phyloP scores from a whole-genome alignment of 768 basidiomycete genomes.

The Neoboletus subvelutipes region DNA sequence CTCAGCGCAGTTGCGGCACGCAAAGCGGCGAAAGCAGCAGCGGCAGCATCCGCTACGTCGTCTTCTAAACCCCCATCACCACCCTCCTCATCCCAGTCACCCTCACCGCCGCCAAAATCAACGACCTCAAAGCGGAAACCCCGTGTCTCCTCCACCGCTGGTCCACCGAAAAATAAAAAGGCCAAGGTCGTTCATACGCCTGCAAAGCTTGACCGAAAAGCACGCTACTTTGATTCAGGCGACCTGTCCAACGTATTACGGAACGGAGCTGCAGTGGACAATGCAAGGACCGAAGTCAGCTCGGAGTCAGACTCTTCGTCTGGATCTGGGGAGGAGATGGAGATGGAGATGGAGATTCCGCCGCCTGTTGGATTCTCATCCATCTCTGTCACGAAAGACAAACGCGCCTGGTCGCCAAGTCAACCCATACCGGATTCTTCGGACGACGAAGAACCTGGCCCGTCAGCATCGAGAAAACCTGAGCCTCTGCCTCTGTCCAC shows the following conservation, averaged over 20 bases:
- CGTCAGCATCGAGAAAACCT: constrained; percentile 5
- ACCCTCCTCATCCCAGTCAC: constrained; percentile 1
- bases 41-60: constrained; percentile 9
- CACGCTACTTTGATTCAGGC: constrained; percentile 35
- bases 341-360: constrained; percentile 17
- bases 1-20: constrained; percentile 73
- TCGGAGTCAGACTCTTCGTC: constrained; percentile 32
- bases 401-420: constrained; percentile 62
- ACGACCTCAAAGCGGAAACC: constrained; percentile 47
- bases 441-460: constrained; percentile 39
- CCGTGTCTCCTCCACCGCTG: constrained; percentile 24
- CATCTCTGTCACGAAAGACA: constrained; percentile 18
- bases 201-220: constrained; percentile 17
- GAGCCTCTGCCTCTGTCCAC: constrained; percentile 42
- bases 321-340: constrained; percentile 25
- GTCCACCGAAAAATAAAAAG: constrained; percentile 30
- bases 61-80: constrained; percentile 15
- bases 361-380: constrained; percentile 11
- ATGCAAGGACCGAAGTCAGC: constrained; percentile 37
- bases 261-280: constrained; percentile 21
- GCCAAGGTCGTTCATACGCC: constrained; percentile 28
- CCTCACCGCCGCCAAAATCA: constrained; percentile 13
- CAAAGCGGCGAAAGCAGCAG: constrained; percentile 51
- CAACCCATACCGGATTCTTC: constrained; percentile 48
- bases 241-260: constrained; percentile 35